Evolutionary conservation across 257 asterid species (phyloP).

Genomic region (Haberlea rhodopensis): DNA sequence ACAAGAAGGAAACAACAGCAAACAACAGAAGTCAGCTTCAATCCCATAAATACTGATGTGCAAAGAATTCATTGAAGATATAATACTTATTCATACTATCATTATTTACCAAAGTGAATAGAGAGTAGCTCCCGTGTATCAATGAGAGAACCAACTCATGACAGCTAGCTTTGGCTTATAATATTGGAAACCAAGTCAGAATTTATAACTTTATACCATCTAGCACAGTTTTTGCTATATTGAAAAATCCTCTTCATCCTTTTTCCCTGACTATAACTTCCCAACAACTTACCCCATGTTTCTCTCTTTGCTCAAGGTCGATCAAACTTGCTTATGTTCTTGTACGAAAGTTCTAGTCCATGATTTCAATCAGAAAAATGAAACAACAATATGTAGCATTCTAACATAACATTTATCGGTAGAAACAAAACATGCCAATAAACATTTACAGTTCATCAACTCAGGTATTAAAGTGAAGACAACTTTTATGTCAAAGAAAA

Average conservation of each 20-base stretch:
- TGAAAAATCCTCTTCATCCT: background rate
- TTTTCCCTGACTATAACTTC: background rate
- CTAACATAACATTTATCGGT: background rate
- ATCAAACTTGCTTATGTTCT: too few species aligned
- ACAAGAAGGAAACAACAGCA: background rate
- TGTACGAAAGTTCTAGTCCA: background rate
- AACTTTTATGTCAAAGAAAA: background rate
- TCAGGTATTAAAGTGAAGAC: background rate
- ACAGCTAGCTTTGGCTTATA: background rate
- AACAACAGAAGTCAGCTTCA: constrained; percentile 10
- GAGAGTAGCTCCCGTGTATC: background rate
- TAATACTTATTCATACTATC: background rate
- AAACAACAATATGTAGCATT: background rate
- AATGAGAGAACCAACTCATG: background rate
- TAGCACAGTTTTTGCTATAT: background rate
- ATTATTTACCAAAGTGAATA: background rate
- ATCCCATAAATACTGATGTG: background rate
- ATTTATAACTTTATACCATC: background rate
- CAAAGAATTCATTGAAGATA: background rate
- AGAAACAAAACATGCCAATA: background rate
- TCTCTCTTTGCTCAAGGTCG: background rate
- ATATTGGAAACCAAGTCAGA: background rate
- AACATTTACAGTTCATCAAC: constrained; percentile 9
- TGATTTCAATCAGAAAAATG: background rate
- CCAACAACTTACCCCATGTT: background rate